Conservation (phyloP, 805 yeast species). For the Kodamaea fukazawae region DNA sequence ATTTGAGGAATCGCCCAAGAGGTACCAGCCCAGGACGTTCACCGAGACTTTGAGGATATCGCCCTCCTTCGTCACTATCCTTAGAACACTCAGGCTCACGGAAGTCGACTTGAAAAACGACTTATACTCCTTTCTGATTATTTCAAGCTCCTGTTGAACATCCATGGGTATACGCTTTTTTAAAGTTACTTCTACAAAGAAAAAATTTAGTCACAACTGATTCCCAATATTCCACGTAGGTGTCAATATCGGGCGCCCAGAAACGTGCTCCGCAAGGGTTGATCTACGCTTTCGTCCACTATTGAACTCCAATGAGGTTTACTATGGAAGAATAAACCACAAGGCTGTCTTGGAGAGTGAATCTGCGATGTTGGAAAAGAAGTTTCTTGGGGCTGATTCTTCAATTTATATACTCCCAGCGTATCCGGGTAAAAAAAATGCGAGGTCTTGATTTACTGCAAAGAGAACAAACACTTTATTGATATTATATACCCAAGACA, state of each 20-base stretch:
- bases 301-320: slow-evolving; percentile 18
- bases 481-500: not conserved
- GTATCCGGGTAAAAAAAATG: slow-evolving; percentile 6
- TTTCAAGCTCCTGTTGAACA: slow-evolving; percentile 20
- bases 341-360: slow-evolving; percentile 23
- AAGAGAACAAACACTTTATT: not conserved
- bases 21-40: slow-evolving; percentile 28
- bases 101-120: slow-evolving; percentile 18
- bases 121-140: slow-evolving; percentile 21
- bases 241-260: slow-evolving; percentile 49
- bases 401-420: not conserved
- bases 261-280: slow-evolving; percentile 43
- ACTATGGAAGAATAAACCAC: no score
- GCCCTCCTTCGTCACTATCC: slow-evolving; percentile 18
- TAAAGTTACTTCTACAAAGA: slow-evolving; percentile 2
- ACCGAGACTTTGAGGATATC: slow-evolving; percentile 19
- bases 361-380: slow-evolving; percentile 8
- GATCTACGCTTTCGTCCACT: slow-evolving; percentile 37
- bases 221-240: slow-evolving; percentile 40
- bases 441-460: no score
- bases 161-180: not conserved
- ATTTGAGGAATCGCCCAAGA: no score
- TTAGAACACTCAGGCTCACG: slow-evolving; percentile 11
- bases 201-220: slow-evolving; percentile 43
- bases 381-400: not conserved